Percentiles rank a stretch among this genome's conserved stretches.
Evolutionary conservation across 257 asterid species (phyloP).

Genomic region (Misopates orontium): DNA sequence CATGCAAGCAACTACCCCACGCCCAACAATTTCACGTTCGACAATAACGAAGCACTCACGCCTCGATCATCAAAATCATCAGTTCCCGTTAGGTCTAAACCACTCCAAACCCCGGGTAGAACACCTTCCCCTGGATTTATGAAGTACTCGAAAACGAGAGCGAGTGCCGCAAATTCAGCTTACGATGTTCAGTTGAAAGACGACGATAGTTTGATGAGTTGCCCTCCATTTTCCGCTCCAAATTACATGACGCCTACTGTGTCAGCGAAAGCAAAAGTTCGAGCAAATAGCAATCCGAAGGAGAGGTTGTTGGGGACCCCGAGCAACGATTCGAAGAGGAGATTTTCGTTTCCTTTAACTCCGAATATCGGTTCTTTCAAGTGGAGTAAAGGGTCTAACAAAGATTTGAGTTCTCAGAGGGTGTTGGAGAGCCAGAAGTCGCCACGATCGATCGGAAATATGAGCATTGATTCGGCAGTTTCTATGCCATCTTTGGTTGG

Average conservation of each 20-base stretch:
- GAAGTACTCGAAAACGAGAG: constrained; percentile 49
- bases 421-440: constrained; percentile 53
- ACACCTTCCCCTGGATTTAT: constrained; percentile 39
- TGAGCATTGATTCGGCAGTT: constrained; percentile 66
- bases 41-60: constrained; percentile 56
- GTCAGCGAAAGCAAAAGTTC: constrained; percentile 76
- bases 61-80: constrained; percentile 81
- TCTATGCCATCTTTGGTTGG: constrained; percentile 80
- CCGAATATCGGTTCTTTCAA: constrained; percentile 63
- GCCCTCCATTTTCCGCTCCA: constrained; percentile 89
- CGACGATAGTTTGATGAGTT: constrained; percentile 83
- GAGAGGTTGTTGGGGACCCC: constrained; percentile 74
- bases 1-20: constrained; percentile 28
- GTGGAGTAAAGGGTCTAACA: constrained; percentile 72
- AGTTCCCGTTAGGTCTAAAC: constrained; percentile 52
- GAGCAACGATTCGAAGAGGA: constrained; percentile 60
- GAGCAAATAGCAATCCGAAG: constrained; percentile 78
- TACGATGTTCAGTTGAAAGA: constrained; percentile 58
- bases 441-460: constrained; percentile 44
- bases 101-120: constrained; percentile 60
- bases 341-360: constrained; percentile 84
- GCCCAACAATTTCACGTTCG: constrained; percentile 31
- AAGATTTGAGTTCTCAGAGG: constrained; percentile 50
- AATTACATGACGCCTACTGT: constrained; percentile 85
- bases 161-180: constrained; percentile 45